Base-by-base conservation (phyloP, 1,139 yeast species). In the Suhomyces coccinellae region DNA sequence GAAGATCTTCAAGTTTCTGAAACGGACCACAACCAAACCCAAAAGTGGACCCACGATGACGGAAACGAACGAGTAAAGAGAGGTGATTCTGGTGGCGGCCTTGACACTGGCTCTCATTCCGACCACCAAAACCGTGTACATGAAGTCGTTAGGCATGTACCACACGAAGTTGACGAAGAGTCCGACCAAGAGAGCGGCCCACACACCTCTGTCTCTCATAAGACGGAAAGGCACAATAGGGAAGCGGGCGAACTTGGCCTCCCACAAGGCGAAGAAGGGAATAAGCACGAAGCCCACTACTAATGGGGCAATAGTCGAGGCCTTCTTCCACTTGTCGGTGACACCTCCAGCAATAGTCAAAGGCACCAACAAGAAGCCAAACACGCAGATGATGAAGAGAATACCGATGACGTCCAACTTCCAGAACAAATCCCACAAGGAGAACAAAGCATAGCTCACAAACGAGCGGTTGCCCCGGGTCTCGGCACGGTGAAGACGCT, bases 61-160 rank as follows among this genome's bases (percentile, higher is more conserved):
- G 3, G 86, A 75, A 22, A 81, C 87, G 54, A 85, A 85, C 12
- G 87, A 77, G 58, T 80, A 80, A 43, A 85, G 65, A 1, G 83
- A 75, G 3, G 80, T 67, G 56, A 85, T 84, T 63, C 89, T 75
- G 11, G 85, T 80, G 12, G 91, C 89, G 6, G 88, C 80, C 43
- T 67, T 71, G 39, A 70, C 63, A 13, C 82, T 68, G 51, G 82
- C 80, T 57, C 80, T 69, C 61, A 84, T 78, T 3, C 85, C 83
- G 33, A 83, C 87, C 40, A 79, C 57, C 49, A 85, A 67, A 15
- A 84, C 83, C 0, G 89, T 76, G 61, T 80, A 84, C 66, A 85
- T 63, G 60, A 72, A 85, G 55, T 81, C 87, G 50, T 82, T 81
- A 41, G 85, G 87, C 85, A 83, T 79, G 65, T 78, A 77, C 78